A percentile compares a stretch with the other conserved stretches of the same genome.
phyloP scores from a whole-genome alignment of 2,329 filamentous ascomycete genomes.

The Thielaviopsis ethacetica region DNA sequence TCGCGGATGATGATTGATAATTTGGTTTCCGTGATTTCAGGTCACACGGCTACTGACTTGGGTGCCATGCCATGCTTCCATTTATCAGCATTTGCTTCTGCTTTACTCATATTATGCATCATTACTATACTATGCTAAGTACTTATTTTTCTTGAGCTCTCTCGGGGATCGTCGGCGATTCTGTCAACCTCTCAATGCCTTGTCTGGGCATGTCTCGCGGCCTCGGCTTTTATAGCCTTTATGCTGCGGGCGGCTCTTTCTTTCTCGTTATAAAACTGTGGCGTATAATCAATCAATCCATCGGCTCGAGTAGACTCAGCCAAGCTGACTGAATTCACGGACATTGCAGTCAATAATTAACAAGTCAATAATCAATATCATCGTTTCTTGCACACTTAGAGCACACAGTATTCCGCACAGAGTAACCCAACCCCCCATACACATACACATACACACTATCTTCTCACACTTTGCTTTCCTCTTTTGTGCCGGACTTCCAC shows the following conservation, averaged over 20 bases:
- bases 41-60: not conserved
- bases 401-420: too few species aligned
- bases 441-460: too few species aligned
- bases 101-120: not conserved
- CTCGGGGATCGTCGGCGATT: not conserved
- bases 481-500: not conserved
- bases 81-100: not conserved
- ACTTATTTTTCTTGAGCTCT: not conserved
- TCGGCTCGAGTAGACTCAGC: not conserved
- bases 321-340: not conserved
- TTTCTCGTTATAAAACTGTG: not conserved
- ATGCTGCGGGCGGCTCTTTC: not conserved
- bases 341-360: not conserved
- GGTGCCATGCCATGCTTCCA: not conserved
- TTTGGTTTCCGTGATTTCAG: not conserved
- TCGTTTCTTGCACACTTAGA: not conserved
- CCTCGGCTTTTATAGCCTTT: not conserved
- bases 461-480: not conserved
- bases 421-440: too few species aligned
- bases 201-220: constrained; percentile 2
- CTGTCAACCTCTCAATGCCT: not conserved
- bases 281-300: not conserved
- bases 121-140: too few species aligned
- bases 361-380: not conserved
- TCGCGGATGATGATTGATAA: not conserved